Conservation (phyloP, 371 early-diverging fungal genomes). For the Chytridiales sp. region DNA sequence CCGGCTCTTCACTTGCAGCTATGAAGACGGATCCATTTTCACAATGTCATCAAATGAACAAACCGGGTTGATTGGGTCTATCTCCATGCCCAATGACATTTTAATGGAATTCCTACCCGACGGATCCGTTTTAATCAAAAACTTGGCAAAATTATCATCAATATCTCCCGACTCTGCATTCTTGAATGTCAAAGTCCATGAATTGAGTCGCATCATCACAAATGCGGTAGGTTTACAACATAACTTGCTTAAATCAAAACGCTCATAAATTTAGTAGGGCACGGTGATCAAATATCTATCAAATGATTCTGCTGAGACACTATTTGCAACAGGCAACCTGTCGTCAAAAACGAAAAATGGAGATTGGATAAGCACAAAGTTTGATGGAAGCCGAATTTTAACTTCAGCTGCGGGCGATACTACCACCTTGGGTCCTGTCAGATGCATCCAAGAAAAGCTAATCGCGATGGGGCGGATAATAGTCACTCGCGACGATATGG, state of each 20-base stretch:
- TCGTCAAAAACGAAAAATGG: constrained; percentile 1
- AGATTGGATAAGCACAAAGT: constrained; percentile 26
- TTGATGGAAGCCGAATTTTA: constrained; percentile 9
- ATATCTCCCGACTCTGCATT: too few relatives aligned
- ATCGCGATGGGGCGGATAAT: constrained; percentile 17
- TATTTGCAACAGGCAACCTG: constrained; percentile 32
- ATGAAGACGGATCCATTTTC: constrained; percentile 31
- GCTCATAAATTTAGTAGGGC: constrained; percentile 24
- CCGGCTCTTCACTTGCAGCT: constrained; percentile 29
- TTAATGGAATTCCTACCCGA: constrained; percentile 20
- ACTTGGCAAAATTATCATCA: background rate
- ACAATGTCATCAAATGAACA: constrained; percentile 10
- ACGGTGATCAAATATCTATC: constrained; percentile 26
- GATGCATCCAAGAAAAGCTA: constrained; percentile 23
- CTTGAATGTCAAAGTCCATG: too few relatives aligned
- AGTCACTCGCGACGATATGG: constrained; percentile 38
- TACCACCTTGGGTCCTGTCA: constrained; percentile 5
- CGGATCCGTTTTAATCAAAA: constrained; percentile 21
- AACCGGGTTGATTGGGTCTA: constrained; percentile 7
- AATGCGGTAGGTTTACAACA: constrained; percentile 13
- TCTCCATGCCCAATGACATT: constrained; percentile 29
- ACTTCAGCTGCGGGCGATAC: constrained; percentile 1
- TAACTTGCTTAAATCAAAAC: background rate
- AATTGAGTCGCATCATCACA: constrained; percentile 16
- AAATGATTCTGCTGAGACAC: constrained; percentile 12